Percentiles rank a stretch among this genome's conserved stretches.
Conservation (phyloP, 2,329 filamentous ascomycete species). For the Monilinia fructigena region DNA sequence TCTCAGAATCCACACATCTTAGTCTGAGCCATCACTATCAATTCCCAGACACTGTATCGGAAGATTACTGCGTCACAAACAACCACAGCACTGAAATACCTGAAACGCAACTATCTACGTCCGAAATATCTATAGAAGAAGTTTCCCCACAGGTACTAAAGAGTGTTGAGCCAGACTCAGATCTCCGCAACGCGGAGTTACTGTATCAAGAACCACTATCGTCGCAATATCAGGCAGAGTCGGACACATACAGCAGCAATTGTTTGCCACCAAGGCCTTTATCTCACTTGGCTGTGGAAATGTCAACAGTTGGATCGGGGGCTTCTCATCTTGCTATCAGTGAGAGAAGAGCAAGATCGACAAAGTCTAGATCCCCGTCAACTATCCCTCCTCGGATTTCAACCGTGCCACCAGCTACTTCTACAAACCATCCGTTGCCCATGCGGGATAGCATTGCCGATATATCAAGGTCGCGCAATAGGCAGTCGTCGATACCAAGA, state of each 20-base stretch:
- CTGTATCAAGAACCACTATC: background rate
- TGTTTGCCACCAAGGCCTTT: background rate
- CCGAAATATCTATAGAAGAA: background rate
- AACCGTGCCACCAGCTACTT: slow-evolving; percentile 3
- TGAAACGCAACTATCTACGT: background rate
- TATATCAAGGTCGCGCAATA: slow-evolving; percentile 7
- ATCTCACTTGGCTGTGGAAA: background rate
- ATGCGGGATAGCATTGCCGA: slow-evolving; percentile 16
- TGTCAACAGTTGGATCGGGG: slow-evolving; percentile 2
- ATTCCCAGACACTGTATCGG: too few species aligned
- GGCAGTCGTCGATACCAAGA: slow-evolving; percentile 12
- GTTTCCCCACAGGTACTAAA: background rate
- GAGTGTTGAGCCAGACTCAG: slow-evolving; percentile 14
- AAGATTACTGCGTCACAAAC: background rate
- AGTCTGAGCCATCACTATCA: background rate
- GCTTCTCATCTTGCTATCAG: slow-evolving; percentile 7
- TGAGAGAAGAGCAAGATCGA: slow-evolving; percentile 15
- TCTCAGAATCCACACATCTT: background rate
- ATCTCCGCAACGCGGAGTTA: background rate
- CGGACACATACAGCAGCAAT: background rate
- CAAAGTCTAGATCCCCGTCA: slow-evolving; percentile 21
- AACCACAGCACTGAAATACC: background rate
- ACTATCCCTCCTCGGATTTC: slow-evolving; percentile 10
- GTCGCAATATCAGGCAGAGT: background rate
- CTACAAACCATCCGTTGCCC: slow-evolving; percentile 4